Conservation (phyloP, 2,329 filamentous ascomycete genomes). For the Aureobasidium sp. region DNA sequence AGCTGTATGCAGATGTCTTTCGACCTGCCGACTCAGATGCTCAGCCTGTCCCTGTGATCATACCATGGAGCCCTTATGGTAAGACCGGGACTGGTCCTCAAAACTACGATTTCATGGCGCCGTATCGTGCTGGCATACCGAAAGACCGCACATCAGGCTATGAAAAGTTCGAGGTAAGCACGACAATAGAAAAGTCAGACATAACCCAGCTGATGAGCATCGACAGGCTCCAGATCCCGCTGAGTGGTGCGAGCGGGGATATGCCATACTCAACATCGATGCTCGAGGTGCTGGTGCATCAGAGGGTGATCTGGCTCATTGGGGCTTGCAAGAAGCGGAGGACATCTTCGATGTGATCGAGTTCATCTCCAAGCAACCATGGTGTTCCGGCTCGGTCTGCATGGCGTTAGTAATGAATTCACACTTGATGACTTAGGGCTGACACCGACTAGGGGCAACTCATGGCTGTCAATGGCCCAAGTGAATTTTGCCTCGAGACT, state of each 20-base stretch:
- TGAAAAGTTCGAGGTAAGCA: background rate
- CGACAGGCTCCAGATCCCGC: slow-evolving; percentile 29
- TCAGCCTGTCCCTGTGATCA: slow-evolving; percentile 36
- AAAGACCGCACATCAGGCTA: background rate
- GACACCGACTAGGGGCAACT: background rate
- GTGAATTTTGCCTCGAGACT: background rate
- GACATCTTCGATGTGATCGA: slow-evolving; percentile 43
- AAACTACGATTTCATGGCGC: background rate
- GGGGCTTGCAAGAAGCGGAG: slow-evolving; percentile 38
- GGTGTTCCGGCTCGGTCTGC: slow-evolving; percentile 40
- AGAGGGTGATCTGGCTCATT: slow-evolving; percentile 31
- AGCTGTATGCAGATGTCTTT: slow-evolving; percentile 41
- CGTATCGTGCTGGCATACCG: background rate
- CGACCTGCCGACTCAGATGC: slow-evolving; percentile 29
- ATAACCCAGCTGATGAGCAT: too few species aligned
- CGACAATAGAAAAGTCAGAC: too few species aligned
- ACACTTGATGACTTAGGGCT: background rate
- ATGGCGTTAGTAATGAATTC: slow-evolving; percentile 25
- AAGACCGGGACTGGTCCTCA: slow-evolving; percentile 26
- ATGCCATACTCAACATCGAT: slow-evolving; percentile 29
- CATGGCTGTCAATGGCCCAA: background rate
- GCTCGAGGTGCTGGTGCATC: slow-evolving; percentile 26
- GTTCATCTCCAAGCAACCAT: slow-evolving; percentile 34
- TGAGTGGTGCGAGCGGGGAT: slow-evolving; percentile 27
- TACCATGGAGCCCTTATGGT: slow-evolving; percentile 41